Evolutionary conservation across 2,329 filamentous ascomycete species (phyloP).

Genomic region (Teratosphaeria viscida): DNA sequence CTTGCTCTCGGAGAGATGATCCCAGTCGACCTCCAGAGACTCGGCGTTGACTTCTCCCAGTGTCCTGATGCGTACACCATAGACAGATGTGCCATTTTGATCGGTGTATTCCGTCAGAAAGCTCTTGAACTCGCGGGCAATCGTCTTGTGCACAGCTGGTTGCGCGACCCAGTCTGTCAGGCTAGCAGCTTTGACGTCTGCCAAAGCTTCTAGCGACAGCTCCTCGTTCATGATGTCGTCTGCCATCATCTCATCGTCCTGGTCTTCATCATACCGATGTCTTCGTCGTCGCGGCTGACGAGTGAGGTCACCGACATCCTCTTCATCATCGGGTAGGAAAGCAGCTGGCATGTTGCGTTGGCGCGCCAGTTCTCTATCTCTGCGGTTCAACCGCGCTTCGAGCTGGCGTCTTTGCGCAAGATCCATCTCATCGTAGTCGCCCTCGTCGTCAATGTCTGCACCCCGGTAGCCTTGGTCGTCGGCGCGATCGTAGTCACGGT

Average conservation of each 20-base stretch:
- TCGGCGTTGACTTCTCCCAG: conserved; percentile 97
- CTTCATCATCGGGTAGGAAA: conserved; percentile 68
- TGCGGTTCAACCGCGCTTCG: conserved; percentile 61
- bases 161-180: conserved; percentile 92
- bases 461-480: conserved; percentile 55
- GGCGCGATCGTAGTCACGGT: conserved; percentile 47
- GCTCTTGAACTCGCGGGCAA: conserved; percentile 92
- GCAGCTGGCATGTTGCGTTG: conserved; percentile 58
- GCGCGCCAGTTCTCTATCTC: conserved; percentile 61
- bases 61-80: conserved; percentile 85
- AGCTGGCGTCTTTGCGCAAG: conserved; percentile 56
- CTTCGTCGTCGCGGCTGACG: conserved; percentile 75
- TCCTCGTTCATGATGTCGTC: conserved; percentile 94
- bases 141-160: conserved; percentile 79
- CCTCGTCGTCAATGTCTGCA: conserved; percentile 66
- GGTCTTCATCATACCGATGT: conserved; percentile 88
- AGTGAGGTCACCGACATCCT: conserved; percentile 73
- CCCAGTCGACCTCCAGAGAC: conserved; percentile 90
- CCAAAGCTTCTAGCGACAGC: conserved; percentile 78
- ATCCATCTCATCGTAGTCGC: conserved; percentile 61
- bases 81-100: conserved; percentile 78
- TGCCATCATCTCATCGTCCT: conserved; percentile 78
- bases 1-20: conserved; percentile 80
- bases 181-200: conserved; percentile 86
- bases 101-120: conserved; percentile 96